Conservation (phyloP, 257 asterid genomes). For the Forsythia viridissima region DNA sequence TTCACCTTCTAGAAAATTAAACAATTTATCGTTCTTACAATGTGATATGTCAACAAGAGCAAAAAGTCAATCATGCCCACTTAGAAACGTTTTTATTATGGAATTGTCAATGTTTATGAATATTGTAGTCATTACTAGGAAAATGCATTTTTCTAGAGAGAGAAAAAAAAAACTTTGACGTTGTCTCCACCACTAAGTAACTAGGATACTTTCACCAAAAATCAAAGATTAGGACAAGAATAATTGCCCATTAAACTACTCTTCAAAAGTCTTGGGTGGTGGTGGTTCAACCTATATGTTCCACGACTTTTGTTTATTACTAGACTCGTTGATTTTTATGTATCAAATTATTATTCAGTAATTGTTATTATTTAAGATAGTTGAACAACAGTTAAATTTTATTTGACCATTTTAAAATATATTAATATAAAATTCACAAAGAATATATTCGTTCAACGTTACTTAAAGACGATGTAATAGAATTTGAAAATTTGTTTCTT, state of each 20-base stretch:
- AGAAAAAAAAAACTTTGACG: background rate
- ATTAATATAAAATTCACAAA: no score
- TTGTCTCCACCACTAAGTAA: background rate
- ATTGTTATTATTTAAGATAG: no score
- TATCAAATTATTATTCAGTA: no score
- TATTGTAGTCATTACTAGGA: background rate
- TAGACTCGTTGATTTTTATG: background rate
- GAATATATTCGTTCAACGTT: no score
- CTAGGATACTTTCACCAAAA: background rate
- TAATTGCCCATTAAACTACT: background rate
- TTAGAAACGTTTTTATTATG: background rate
- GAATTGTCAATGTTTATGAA: background rate
- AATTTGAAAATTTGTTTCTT: background rate
- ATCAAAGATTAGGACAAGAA: background rate
- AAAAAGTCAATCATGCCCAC: background rate
- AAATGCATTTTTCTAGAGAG: background rate
- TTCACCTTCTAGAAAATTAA: background rate
- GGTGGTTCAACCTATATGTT: no score
- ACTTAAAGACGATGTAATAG: background rate
- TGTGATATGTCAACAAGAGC: background rate
- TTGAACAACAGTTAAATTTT: no score
- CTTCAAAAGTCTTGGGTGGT: background rate
- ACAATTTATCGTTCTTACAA: background rate
- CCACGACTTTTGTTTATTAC: background rate
- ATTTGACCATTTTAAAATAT: no score